Conservation (phyloP, 176 grass and related monocot species). For the Zizania latifolia region DNA sequence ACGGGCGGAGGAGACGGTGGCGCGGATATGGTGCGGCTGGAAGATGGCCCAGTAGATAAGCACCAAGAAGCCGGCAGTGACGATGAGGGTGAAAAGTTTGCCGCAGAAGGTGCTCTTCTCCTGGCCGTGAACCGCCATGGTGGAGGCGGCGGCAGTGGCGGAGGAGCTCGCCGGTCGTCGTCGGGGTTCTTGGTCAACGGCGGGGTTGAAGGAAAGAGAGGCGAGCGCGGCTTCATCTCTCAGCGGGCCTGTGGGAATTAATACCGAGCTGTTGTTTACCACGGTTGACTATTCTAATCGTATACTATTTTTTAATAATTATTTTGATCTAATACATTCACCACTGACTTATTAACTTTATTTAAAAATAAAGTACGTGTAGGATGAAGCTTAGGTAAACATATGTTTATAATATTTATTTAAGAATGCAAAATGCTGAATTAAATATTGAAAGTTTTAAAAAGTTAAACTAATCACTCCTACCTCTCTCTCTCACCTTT, state of each 20-base stretch:
- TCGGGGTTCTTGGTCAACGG: not conserved
- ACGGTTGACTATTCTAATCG: too few relatives aligned
- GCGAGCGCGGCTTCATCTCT: not conserved
- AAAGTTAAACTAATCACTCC: too few relatives aligned
- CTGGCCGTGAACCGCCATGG: not conserved
- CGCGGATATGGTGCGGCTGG: conserved; percentile 43
- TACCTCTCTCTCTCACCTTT: too few relatives aligned
- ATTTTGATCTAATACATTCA: too few relatives aligned
- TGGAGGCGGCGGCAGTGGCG: not conserved
- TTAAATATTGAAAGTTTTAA: too few relatives aligned
- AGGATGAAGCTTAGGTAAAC: too few relatives aligned
- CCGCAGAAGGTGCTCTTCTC: not conserved
- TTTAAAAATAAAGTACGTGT: too few relatives aligned
- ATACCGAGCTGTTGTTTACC: too few relatives aligned
- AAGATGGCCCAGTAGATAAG: conserved; percentile 47
- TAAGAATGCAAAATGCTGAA: too few relatives aligned
- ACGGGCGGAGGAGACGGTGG: conserved; percentile 36
- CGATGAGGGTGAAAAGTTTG: not conserved
- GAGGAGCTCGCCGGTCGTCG: not conserved
- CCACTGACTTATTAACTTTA: too few relatives aligned
- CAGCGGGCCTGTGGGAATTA: not conserved
- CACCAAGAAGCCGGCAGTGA: not conserved
- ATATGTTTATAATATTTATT: too few relatives aligned
- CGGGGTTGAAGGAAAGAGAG: not conserved
- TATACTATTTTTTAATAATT: too few relatives aligned